phyloP scores from a whole-genome alignment of 192 early-diverging fungal genomes.

The Physocladia obscura region DNA sequence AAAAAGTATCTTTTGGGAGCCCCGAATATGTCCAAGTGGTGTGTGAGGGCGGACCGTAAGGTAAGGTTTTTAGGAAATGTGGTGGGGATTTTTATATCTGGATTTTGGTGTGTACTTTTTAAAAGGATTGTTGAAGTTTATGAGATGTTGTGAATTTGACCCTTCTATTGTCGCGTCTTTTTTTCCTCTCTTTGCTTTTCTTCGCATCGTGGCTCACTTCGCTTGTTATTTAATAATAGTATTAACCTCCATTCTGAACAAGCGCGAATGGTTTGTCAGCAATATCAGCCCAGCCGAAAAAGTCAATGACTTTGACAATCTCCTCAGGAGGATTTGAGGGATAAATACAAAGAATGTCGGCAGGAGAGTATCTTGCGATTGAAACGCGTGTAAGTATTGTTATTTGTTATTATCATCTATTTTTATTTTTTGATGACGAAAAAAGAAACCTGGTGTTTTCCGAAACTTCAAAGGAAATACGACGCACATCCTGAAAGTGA shows the following conservation, averaged over 20 bases:
- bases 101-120: not conserved
- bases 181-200: too few species aligned
- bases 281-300: constrained; percentile 66
- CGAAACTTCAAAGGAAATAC: constrained; percentile 62
- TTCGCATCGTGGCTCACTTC: too few species aligned
- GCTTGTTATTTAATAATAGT: too few species aligned
- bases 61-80: constrained; percentile 59
- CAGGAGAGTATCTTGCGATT: constrained; percentile 64
- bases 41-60: constrained; percentile 71
- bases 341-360: constrained; percentile 76
- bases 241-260: too few species aligned
- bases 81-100: constrained; percentile 51
- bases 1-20: constrained; percentile 90
- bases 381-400: too few species aligned
- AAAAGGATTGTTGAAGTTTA: not conserved
- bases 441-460: too few species aligned
- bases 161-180: too few species aligned
- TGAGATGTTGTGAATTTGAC: not conserved
- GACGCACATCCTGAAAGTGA: constrained; percentile 94
- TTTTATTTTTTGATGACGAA: not conserved
- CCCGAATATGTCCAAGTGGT: constrained; percentile 81
- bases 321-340: constrained; percentile 73
- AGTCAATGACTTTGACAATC: constrained; percentile 67
- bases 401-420: not conserved
- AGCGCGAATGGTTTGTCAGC: constrained; percentile 65